A percentile compares a stretch with the other conserved stretches of the same genome.
Conservation (phyloP, 2,329 filamentous ascomycete species). For the Fusarium zealandicum region DNA sequence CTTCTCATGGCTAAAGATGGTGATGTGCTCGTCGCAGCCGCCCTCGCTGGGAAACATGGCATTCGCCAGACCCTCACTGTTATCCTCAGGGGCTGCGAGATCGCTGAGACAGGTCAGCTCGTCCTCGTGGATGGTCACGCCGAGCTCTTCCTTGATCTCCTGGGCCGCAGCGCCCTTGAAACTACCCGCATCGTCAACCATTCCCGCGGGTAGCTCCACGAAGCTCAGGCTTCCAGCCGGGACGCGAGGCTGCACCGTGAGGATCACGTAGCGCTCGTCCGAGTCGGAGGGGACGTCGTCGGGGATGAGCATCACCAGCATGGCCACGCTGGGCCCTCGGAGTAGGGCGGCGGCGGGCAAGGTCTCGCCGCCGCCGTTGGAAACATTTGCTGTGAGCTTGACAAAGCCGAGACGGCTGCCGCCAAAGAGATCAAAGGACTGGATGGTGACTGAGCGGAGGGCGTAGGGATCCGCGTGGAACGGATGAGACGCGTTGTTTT, state of each 20-base stretch:
- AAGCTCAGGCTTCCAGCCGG: conserved; percentile 62
- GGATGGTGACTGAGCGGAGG: conserved; percentile 59
- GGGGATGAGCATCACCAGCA: conserved; percentile 64
- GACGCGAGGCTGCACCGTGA: conserved; percentile 67
- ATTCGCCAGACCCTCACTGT: conserved; percentile 49
- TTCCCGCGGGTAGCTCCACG: conserved; percentile 64
- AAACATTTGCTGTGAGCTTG: conserved; percentile 59
- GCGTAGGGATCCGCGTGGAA: conserved; percentile 63
- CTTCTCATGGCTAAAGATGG: conserved; percentile 64
- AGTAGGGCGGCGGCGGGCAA: conserved; percentile 65
- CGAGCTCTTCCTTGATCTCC: conserved; percentile 68
- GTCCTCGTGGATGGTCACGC: conserved; percentile 57
- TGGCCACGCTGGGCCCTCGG: conserved; percentile 66
- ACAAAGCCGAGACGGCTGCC: conserved; percentile 60
- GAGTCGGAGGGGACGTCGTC: conserved; percentile 52
- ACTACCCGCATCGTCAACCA: conserved; percentile 61
- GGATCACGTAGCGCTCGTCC: conserved; percentile 61
- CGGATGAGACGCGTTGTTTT: conserved; percentile 53
- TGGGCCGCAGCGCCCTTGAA: conserved; percentile 65
- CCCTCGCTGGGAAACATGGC: conserved; percentile 66
- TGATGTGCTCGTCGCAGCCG: conserved; percentile 67
- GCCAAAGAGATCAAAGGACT: conserved; percentile 62
- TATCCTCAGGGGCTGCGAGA: conserved; percentile 49
- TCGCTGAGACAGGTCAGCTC: conserved; percentile 61
- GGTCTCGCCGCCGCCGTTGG: conserved; percentile 55